Conservation (phyloP, 208 protist species). For the Wallacemonas collosoma region DNA sequence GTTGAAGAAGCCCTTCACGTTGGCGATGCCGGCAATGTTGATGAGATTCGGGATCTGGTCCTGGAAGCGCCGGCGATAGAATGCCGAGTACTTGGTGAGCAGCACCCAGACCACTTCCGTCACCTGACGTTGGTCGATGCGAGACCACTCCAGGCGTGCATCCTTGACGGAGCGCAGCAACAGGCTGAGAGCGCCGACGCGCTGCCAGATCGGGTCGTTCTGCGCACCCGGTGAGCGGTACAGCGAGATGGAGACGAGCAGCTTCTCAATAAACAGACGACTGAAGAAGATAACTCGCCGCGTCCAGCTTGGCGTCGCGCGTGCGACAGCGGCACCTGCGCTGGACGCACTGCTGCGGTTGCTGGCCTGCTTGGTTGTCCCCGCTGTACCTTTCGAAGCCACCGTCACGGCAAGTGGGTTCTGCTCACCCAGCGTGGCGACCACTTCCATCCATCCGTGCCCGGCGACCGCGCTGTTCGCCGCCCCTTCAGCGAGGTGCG, state of each 20-base stretch:
- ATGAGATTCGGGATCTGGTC: slow-evolving; percentile 73
- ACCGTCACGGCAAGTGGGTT: not conserved
- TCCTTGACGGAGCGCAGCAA: slow-evolving; percentile 75
- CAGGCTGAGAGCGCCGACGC: slow-evolving; percentile 57
- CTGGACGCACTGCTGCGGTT: too few relatives aligned
- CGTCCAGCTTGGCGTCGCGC: slow-evolving; percentile 30
- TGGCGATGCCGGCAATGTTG: slow-evolving; percentile 69
- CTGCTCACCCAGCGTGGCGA: slow-evolving; percentile 8
- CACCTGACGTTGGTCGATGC: slow-evolving; percentile 51
- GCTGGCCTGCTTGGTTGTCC: not conserved
- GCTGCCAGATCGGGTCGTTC: slow-evolving; percentile 76
- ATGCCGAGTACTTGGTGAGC: slow-evolving; percentile 55
- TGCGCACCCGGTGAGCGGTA: slow-evolving; percentile 70
- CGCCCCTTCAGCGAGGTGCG: not conserved
- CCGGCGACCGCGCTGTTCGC: not conserved
- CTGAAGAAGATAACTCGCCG: slow-evolving; percentile 52
- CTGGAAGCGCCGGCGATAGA: slow-evolving; percentile 58
- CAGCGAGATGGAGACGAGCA: slow-evolving; percentile 74
- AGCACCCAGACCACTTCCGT: slow-evolving; percentile 77
- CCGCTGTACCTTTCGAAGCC: not conserved
- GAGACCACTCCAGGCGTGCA: slow-evolving; percentile 63
- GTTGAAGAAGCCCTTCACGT: slow-evolving; percentile 68
- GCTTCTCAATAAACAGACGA: slow-evolving; percentile 53
- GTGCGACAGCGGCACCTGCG: not conserved
- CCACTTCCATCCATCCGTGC: slow-evolving; percentile 10